Evolutionary conservation across 2,329 filamentous ascomycete genomes (phyloP), one percentile per base, ranked within the genome.

Genomic region (Penicillium carneum): DNA sequence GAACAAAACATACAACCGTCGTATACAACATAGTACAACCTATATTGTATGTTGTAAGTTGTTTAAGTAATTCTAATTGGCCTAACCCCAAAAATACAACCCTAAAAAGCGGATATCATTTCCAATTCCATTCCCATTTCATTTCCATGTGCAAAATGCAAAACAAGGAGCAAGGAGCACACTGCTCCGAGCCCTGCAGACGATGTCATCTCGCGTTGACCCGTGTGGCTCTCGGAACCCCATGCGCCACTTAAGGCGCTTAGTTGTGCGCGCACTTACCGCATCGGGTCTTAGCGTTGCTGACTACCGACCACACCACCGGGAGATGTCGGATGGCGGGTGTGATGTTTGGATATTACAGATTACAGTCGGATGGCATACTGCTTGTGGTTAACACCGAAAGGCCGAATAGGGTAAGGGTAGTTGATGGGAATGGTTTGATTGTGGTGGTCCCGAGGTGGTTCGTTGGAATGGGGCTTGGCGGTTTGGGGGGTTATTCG

Each of bases 141-240:
- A 23, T 23, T 23, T 23, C 23, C 34, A 56, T 53, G 20, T 38
- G n/a, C 38, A 34, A 47, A 23, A 23, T 23, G 20, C 42, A 31
- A 38, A 36, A 29, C 23, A 63, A 63, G 67, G 66, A 69, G 67
- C 64, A 69, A 53, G 57, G 59, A 26, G 23, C 23, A 26, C 23
- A 26, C 23, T 69, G 61, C 66, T 69, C 67, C 67, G 67, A 62
- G 42, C 34, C 50, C 52, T 63, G 61, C 62, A n/a, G 23, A 56
- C 56, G 57, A 66, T 69, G 65, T 68, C 63, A 67, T 69, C 57
- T 58, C 58, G 63, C 66, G 51, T 62, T 53, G 36, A 23, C 42
- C 20, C 23, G 4, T 59, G 62, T 61, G 64, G 64, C 66, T 68
- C 60, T 52, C 31, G 55, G 48, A 46, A 68, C 48, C 46, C 59